phyloP scores from a whole-genome alignment of 371 early-diverging fungal genomes.

The Mortierella sp. region DNA sequence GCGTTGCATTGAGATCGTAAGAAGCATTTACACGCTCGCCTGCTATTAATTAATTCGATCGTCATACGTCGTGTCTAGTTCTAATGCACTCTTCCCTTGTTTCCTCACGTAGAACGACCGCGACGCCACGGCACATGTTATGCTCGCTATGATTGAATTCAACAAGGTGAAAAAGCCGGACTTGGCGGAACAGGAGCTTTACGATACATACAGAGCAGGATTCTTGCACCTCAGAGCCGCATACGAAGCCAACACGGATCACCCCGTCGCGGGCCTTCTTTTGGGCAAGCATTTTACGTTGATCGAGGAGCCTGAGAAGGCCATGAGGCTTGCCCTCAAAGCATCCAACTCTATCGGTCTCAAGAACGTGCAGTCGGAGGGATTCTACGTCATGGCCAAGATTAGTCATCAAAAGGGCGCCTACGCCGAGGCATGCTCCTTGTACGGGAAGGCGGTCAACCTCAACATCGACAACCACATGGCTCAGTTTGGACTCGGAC shows the following conservation, averaged over 20 bases:
- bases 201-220: slow-evolving; percentile 59
- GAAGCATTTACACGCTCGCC: not conserved
- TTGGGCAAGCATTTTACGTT: slow-evolving; percentile 43
- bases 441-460: slow-evolving; percentile 77
- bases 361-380: slow-evolving; percentile 52
- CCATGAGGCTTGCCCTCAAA: slow-evolving; percentile 60
- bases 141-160: slow-evolving; percentile 84
- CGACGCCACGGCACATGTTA: slow-evolving; percentile 74
- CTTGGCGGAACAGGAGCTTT: slow-evolving; percentile 50
- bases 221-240: slow-evolving; percentile 67
- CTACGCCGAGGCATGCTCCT: slow-evolving; percentile 78
- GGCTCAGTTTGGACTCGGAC: slow-evolving; percentile 86
- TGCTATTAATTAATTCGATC: not conserved
- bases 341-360: slow-evolving; percentile 59
- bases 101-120: slow-evolving; percentile 58
- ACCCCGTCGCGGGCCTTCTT: slow-evolving; percentile 62
- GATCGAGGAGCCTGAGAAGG: slow-evolving; percentile 44
- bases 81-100: not conserved
- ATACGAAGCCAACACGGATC: slow-evolving; percentile 60
- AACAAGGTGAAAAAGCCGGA: slow-evolving; percentile 71
- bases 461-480: slow-evolving; percentile 76
- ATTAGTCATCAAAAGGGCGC: slow-evolving; percentile 60
- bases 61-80: no score
- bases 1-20: slow-evolving; percentile 76
- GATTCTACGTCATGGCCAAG: slow-evolving; percentile 53